These are phyloP conservation scores for Lactifluus pinguis DNA, from an alignment of 768 basidiomycete genomes.

Conservation along the genomic window DNA sequence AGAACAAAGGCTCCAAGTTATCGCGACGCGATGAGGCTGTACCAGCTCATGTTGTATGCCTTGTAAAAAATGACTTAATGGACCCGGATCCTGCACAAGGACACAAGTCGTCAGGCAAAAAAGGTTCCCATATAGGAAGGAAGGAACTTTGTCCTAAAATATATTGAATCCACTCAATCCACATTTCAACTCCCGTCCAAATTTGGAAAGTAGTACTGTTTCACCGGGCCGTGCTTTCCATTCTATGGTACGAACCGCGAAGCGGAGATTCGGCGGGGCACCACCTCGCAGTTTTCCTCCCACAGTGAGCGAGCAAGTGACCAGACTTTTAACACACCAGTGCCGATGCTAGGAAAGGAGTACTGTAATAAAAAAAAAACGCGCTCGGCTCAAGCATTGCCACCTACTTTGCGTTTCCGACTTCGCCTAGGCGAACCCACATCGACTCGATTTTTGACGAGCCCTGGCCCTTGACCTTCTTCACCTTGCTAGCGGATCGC, in stretches of 20 bases:
- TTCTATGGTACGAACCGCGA: background rate
- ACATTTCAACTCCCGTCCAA: background rate
- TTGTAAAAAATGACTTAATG: background rate
- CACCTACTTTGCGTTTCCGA: conserved; percentile 12
- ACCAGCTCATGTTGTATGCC: background rate
- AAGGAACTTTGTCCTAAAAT: background rate
- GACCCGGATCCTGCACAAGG: background rate
- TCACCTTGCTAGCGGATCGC: background rate
- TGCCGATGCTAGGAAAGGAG: conserved; percentile 48
- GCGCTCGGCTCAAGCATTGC: background rate
- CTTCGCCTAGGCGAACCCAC: conserved; percentile 3
- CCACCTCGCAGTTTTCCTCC: conserved; percentile 19
- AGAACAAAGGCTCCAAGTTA: background rate
- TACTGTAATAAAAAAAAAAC: background rate
- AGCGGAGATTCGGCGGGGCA: background rate
- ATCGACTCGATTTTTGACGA: background rate
- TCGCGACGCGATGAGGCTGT: background rate
- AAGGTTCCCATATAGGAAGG: background rate
- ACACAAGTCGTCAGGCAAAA: background rate
- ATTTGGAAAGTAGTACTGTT: background rate
- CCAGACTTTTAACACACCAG: conserved; percentile 71
- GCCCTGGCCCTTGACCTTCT: no score
- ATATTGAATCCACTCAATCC: background rate
- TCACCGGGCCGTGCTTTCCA: no score
- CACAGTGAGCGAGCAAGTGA: conserved; percentile 43